phyloP scores from a whole-genome alignment of 176 grass and related monocot genomes.

The Hordeum vulgare region MorexV3_pseudomolecules_assembly NC_058518.1:452933633-452934132 shows the following conservation, averaged over 20 bases:
- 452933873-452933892: not conserved
- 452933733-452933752: not conserved
- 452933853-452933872: not conserved
- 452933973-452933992: not conserved
- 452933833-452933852: not conserved
- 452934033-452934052: slow-evolving; percentile 29
- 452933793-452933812: slow-evolving; percentile 54
- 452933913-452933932: not conserved
- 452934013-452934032: not conserved
- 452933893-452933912: not conserved
- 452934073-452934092: slow-evolving; percentile 44
- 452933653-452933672: not conserved
- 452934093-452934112: slow-evolving; percentile 14
- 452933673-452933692: not conserved
- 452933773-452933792: slow-evolving; percentile 6
- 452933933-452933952: not conserved
- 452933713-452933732: not conserved
- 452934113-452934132: slow-evolving; percentile 37
- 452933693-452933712: not conserved
- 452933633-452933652: not conserved
- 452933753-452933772: not conserved
- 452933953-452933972: not conserved
- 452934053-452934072: slow-evolving; percentile 43
- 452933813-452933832: slow-evolving; percentile 24
- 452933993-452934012: not conserved